These are phyloP conservation scores for Thinopyrum obtusiflorum DNA, from an alignment of 202 grass and related monocot species.

Conservation along the genomic window DNA sequence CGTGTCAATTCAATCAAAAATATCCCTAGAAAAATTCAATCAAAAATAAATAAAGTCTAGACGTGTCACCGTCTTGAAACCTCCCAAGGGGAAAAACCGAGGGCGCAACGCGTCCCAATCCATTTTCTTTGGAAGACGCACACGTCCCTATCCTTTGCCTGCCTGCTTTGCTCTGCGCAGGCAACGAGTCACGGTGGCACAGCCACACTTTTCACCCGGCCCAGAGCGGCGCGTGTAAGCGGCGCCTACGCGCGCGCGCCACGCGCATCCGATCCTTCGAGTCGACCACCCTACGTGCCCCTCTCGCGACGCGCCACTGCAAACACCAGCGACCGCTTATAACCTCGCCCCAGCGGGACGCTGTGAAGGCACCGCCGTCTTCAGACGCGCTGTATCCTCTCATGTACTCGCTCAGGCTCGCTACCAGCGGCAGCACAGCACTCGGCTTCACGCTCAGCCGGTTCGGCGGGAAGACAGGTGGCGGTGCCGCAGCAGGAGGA, in stretches of 20 bases:
- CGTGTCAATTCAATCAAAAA: too few relatives aligned
- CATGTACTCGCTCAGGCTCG: conserved; percentile 39
- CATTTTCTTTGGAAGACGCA: neutral
- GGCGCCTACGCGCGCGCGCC: neutral
- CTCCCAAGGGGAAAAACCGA: neutral
- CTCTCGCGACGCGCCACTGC: neutral
- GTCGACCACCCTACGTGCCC: neutral
- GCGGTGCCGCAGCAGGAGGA: neutral
- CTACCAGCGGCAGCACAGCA: conserved; percentile 16
- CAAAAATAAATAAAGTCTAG: neutral
- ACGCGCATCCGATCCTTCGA: neutral
- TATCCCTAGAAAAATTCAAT: too few relatives aligned
- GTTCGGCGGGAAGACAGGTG: neutral
- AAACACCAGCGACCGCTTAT: neutral
- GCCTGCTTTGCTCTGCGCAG: neutral
- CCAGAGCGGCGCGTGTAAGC: neutral
- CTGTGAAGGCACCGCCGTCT: neutral
- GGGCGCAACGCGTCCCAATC: neutral
- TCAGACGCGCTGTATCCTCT: neutral
- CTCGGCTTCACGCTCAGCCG: conserved; percentile 32
- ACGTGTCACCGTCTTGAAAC: neutral
- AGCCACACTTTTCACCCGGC: neutral
- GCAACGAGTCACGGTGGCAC: neutral
- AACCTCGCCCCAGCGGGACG: neutral
- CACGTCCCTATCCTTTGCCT: neutral